A percentile compares a stretch with the other conserved stretches of the same genome.
Evolutionary conservation across 106 monocot genomes (phyloP).

Genomic region (Hemerocallis citrina): DNA sequence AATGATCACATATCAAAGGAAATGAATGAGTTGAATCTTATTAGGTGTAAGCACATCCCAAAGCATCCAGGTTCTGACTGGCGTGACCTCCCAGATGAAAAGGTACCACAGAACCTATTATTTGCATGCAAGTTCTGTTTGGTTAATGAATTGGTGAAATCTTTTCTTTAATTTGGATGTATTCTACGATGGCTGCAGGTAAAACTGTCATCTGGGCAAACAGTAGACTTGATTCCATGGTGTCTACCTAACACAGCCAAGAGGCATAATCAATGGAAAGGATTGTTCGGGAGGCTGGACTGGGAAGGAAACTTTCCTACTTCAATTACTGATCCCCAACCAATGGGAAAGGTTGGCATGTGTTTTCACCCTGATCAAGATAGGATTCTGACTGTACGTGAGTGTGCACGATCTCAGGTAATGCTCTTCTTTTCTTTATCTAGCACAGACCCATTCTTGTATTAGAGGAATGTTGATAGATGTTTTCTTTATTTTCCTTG

Average conservation of each 20-base stretch:
- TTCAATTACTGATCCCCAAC: slow-evolving; percentile 96
- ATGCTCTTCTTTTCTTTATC: slow-evolving; percentile 1
- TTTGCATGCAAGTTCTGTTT: background rate
- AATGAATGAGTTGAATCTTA: slow-evolving; percentile 95
- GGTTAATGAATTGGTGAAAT: too few species aligned
- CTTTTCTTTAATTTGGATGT: too few species aligned
- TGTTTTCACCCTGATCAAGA: slow-evolving; percentile 99
- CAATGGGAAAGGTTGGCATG: slow-evolving; percentile 99
- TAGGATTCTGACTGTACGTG: slow-evolving; percentile 91
- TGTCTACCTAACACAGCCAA: slow-evolving; percentile 83
- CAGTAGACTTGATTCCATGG: slow-evolving; percentile 92
- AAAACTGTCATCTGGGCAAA: slow-evolving; percentile 64
- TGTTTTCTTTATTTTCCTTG: too few species aligned
- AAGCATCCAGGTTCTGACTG: slow-evolving; percentile 83
- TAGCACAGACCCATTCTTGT: too few species aligned
- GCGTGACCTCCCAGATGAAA: slow-evolving; percentile 94
- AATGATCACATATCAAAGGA: slow-evolving; percentile 92
- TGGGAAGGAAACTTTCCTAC: slow-evolving; percentile 99
- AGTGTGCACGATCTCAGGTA: slow-evolving; percentile 95
- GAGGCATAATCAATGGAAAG: slow-evolving; percentile 99
- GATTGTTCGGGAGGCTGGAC: slow-evolving; percentile 67
- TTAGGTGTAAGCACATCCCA: slow-evolving; percentile 87
- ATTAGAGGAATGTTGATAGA: too few species aligned
- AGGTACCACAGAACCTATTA: slow-evolving; percentile 25
- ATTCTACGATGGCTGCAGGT: too few species aligned